A percentile compares a stretch with the other conserved stretches of the same genome.
Conservation (phyloP, 352 stramenopile genomes). For the Phytophthora capsici region DNA sequence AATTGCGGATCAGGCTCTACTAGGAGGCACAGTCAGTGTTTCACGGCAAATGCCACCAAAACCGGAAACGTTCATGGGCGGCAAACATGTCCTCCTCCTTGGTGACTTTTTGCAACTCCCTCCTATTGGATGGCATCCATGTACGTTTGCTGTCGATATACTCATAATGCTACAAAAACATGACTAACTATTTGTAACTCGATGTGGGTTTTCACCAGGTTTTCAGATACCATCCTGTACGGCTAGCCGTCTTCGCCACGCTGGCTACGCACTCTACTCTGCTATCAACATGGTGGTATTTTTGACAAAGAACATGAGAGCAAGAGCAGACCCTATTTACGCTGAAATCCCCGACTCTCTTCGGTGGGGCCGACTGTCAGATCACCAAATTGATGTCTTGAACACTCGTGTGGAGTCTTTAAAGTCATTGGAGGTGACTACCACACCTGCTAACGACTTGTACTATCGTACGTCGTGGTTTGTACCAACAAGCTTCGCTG, state of each 20-base stretch:
- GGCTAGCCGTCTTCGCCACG: background rate
- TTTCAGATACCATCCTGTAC: background rate
- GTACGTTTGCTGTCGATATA: slow-evolving; percentile 9
- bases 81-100: slow-evolving; percentile 20
- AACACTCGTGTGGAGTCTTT: slow-evolving; percentile 14
- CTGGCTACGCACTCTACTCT: slow-evolving; percentile 23
- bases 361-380: background rate
- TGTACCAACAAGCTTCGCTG: slow-evolving; percentile 12
- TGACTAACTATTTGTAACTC: too few species aligned
- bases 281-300: slow-evolving; percentile 20
- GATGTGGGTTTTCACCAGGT: too few species aligned
- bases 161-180: too few species aligned
- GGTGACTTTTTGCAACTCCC: slow-evolving; percentile 34
- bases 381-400: background rate
- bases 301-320: slow-evolving; percentile 13
- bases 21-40: slow-evolving; percentile 10
- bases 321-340: slow-evolving; percentile 1
- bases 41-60: slow-evolving; percentile 6
- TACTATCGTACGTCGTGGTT: slow-evolving; percentile 10
- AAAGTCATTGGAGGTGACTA: too few species aligned
- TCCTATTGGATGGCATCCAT: slow-evolving; percentile 11
- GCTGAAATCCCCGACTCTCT: slow-evolving; percentile 2
- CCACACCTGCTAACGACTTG: background rate
- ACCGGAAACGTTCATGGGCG: slow-evolving; percentile 22
- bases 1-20: slow-evolving; percentile 27